Percentiles rank a stretch among this genome's conserved stretches.
These are phyloP conservation scores for Beauveria brongniartii DNA, from an alignment of 2,329 filamentous ascomycete species.

Conservation along the genomic window DNA sequence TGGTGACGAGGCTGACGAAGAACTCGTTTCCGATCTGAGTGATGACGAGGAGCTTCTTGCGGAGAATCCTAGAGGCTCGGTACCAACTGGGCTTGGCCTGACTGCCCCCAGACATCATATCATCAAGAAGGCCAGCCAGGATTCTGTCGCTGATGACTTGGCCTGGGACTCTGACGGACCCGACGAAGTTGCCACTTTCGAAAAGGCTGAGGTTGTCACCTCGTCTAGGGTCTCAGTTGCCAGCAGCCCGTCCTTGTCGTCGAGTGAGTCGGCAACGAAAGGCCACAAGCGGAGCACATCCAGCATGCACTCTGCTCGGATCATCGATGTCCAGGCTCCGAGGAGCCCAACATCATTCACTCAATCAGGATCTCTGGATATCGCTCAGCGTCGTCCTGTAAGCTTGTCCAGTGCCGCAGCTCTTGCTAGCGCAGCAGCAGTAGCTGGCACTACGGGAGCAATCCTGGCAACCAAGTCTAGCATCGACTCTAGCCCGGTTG, in stretches of 20 bases:
- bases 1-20: background rate
- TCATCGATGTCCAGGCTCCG: constrained; percentile 47
- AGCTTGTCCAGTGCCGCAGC: constrained; percentile 34
- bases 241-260: constrained; percentile 41
- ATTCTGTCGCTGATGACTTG: background rate
- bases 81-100: constrained; percentile 5
- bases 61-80: background rate
- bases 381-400: constrained; percentile 33
- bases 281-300: constrained; percentile 31
- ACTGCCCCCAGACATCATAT: background rate
- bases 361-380: constrained; percentile 39
- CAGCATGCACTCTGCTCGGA: constrained; percentile 48
- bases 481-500: constrained; percentile 34
- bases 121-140: background rate
- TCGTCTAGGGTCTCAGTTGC: constrained; percentile 48
- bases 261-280: constrained; percentile 37
- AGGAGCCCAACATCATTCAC: constrained; percentile 40
- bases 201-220: constrained; percentile 51
- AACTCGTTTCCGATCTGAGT: constrained; percentile 1
- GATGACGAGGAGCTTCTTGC: background rate
- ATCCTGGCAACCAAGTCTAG: constrained; percentile 16
- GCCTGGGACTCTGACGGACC: constrained; percentile 30
- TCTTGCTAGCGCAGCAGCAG: constrained; percentile 18
- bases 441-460: constrained; percentile 9
- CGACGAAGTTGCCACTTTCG: constrained; percentile 34